phyloP scores from a whole-genome alignment of 2,329 filamentous ascomycete species.

The Metarhizium brunneum region DNA sequence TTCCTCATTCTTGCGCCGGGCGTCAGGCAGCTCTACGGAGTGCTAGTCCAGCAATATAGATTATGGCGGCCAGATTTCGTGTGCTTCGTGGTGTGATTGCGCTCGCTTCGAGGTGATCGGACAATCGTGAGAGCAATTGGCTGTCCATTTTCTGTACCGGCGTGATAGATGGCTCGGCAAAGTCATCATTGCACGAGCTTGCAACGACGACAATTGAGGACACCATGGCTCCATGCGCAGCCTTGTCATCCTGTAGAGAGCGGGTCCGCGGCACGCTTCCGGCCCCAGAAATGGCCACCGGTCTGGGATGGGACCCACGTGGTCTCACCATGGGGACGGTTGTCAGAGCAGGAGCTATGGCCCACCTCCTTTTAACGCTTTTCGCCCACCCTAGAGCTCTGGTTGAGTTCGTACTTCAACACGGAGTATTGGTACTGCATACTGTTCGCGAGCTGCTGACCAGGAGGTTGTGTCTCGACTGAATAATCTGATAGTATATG shows the following conservation, averaged over 20 bases:
- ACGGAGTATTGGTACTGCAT: too few species aligned
- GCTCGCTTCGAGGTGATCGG: not conserved
- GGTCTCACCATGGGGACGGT: not conserved
- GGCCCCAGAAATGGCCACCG: not conserved
- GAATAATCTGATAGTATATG: too few species aligned
- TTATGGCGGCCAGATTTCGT: not conserved
- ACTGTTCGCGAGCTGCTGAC: too few species aligned
- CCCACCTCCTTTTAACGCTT: not conserved
- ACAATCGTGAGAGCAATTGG: not conserved
- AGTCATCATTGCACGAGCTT: not conserved
- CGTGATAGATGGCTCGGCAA: not conserved
- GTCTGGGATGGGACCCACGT: conserved; percentile 6
- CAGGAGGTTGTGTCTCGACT: too few species aligned
- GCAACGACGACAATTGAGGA: too few species aligned
- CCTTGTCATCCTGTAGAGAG: not conserved
- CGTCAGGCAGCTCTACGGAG: too few species aligned
- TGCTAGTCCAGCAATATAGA: too few species aligned
- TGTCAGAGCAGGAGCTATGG: not conserved
- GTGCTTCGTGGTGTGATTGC: not conserved
- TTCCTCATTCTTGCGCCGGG: too few species aligned
- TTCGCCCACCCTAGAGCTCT: not conserved
- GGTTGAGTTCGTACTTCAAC: too few species aligned
- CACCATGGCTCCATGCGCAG: not conserved
- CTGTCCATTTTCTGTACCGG: not conserved
- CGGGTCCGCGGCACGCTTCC: conserved; percentile 11